Evolutionary conservation across 306 rosid species (phyloP).

Genomic region (Sicyos baderoa): DNA sequence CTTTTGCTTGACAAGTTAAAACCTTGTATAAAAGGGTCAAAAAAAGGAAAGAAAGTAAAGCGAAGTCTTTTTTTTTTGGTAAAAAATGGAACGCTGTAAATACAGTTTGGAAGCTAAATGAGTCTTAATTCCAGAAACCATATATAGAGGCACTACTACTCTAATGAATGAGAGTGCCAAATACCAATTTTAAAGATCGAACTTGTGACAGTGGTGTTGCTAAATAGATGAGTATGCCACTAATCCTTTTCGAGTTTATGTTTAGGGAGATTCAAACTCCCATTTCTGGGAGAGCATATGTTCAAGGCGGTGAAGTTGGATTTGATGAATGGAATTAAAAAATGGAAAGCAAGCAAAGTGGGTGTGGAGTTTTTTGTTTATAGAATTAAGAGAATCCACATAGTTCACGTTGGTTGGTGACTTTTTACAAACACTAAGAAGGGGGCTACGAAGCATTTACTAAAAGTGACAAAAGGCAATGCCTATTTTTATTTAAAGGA

Average conservation of each 20-base stretch:
- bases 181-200: too few relatives aligned
- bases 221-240: too few relatives aligned
- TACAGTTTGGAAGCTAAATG: not conserved
- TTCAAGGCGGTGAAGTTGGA: not conserved
- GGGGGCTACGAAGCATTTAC: slow-evolving; percentile 9
- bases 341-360: not conserved
- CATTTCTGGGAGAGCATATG: too few relatives aligned
- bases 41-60: not conserved
- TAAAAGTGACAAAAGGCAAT: slow-evolving; percentile 4
- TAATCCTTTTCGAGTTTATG: too few relatives aligned
- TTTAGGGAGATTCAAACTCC: too few relatives aligned
- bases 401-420: slow-evolving; percentile 7
- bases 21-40: not conserved
- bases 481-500: slow-evolving; percentile 1
- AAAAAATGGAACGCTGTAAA: slow-evolving; percentile 9
- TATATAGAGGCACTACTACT: too few relatives aligned
- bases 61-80: not conserved
- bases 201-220: too few relatives aligned
- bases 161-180: too few relatives aligned
- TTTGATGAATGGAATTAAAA: not conserved
- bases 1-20: not conserved
- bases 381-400: not conserved
- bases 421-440: slow-evolving; percentile 12
- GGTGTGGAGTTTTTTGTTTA: not conserved
- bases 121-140: too few relatives aligned